Evolutionary conservation across 176 grass and related monocot species (phyloP).

Genomic region (Pontederia paniculata): DNA sequence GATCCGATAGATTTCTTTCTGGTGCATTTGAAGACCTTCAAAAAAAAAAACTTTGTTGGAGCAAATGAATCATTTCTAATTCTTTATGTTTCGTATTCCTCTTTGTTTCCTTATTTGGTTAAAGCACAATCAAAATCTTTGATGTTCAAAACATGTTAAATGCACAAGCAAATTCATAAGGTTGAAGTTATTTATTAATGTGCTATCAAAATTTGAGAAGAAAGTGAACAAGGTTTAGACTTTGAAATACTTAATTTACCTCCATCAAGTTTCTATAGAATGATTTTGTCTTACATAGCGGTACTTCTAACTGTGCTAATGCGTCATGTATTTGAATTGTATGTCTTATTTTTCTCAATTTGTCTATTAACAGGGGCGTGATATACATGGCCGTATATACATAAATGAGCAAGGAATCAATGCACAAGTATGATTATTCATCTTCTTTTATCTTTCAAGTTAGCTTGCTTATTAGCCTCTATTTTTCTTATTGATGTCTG

Average conservation of each 20-base stretch:
- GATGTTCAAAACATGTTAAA: too few relatives aligned
- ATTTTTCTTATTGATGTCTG: neutral
- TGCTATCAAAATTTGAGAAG: too few relatives aligned
- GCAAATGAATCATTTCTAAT: neutral
- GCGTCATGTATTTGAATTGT: neutral
- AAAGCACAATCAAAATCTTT: too few relatives aligned
- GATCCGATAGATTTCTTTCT: too few relatives aligned
- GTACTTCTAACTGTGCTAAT: neutral
- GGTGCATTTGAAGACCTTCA: neutral
- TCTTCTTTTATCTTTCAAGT: too few relatives aligned
- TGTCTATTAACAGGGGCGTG: slow-evolving; percentile 30
- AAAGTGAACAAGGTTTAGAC: too few relatives aligned
- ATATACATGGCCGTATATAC: slow-evolving; percentile 88
- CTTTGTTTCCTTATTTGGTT: neutral
- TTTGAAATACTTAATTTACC: too few relatives aligned
- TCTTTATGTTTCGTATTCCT: slow-evolving; percentile 6
- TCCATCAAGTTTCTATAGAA: too few relatives aligned
- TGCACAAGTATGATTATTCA: slow-evolving; percentile 52
- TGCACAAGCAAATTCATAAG: too few relatives aligned
- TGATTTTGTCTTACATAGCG: too few relatives aligned
- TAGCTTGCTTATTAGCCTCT: too few relatives aligned
- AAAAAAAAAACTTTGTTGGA: neutral
- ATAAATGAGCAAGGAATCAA: slow-evolving; percentile 92
- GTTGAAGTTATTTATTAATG: too few relatives aligned
- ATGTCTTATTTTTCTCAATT: neutral